Evolutionary conservation across 345 rosid species (phyloP), one percentile per base, ranked within the genome.

Genomic region (Isatis tinctoria): DNA sequence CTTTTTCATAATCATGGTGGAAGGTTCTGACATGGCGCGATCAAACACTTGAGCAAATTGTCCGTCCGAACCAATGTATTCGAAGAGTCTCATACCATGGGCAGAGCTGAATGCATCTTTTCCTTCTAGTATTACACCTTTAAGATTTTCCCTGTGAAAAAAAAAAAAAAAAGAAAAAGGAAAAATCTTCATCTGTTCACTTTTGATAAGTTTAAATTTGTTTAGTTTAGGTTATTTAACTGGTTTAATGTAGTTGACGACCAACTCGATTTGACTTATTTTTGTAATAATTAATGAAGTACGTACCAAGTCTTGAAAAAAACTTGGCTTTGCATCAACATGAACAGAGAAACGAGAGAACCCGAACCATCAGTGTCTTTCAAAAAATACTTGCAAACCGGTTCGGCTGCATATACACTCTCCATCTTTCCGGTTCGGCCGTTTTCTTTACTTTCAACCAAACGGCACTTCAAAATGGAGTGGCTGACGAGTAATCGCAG

Each of bases 61-160:
- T 8, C 72, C 69, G 47, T 87, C 85, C 3, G 20, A 72, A 12
- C 75, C 70, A 17, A 75, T 61, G 64, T 87, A 86, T 41, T 86
- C 85, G 39, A 82, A 87, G n/a, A 77, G 4, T 17, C 60, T 36
- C 87, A 70, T 83, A 49, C 86, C 91, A 52, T 91, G 81, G 0
- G 83, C 88, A 59, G 76, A 83, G 51, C 75, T 71, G 52, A 90
- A 90, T 64, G 87, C 85, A 74, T 79, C 81, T 18, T 79, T 88
- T 60, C 87, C 87, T 41, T 84, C 84, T 16, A 83, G 49, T 56
- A 88, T 65, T 11, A 86, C 82, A 12, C 83, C 88, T 54, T 82
- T 84, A 53, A 85, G 60, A 39, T 80, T 35, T 8, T 68, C 68
- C 88, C 85, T 84, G 8, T 36, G 14, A 17, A 43, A 6, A 40